Conservation (phyloP, 306 rosid genomes). For the Biancaea sappan region DNA sequence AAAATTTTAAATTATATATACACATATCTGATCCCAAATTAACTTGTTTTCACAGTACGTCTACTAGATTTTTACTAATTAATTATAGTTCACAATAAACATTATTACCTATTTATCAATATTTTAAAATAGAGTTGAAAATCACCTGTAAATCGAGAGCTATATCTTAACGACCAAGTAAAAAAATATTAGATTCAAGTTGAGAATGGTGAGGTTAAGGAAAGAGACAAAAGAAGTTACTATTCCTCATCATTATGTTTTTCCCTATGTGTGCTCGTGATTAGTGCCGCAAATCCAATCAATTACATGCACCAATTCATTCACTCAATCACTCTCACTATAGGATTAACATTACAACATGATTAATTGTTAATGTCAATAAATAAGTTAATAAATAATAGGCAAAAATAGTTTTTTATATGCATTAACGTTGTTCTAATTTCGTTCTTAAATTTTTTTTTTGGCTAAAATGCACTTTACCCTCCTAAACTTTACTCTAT, state of each 20-base stretch:
- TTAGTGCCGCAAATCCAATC: constrained; percentile 33
- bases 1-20: too few species aligned
- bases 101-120: too few species aligned
- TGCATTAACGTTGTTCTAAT: too few species aligned
- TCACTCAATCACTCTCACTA: neutral
- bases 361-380: neutral
- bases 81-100: too few species aligned
- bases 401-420: too few species aligned
- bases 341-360: neutral
- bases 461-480: too few species aligned
- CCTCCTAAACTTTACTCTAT: too few species aligned
- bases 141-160: neutral
- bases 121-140: neutral
- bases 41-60: too few species aligned
- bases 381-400: neutral
- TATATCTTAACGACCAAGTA: neutral
- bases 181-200: neutral
- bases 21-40: too few species aligned
- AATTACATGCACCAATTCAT: constrained; percentile 17
- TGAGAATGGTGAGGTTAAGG: neutral
- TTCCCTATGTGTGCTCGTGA: constrained; percentile 6
- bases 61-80: too few species aligned
- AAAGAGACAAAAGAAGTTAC: constrained; percentile 1
- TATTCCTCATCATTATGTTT: constrained; percentile 7
- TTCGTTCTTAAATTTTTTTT: too few species aligned